Conservation (phyloP, 192 early-diverging fungal genomes). For the Coemansia brasiliensis region DNA sequence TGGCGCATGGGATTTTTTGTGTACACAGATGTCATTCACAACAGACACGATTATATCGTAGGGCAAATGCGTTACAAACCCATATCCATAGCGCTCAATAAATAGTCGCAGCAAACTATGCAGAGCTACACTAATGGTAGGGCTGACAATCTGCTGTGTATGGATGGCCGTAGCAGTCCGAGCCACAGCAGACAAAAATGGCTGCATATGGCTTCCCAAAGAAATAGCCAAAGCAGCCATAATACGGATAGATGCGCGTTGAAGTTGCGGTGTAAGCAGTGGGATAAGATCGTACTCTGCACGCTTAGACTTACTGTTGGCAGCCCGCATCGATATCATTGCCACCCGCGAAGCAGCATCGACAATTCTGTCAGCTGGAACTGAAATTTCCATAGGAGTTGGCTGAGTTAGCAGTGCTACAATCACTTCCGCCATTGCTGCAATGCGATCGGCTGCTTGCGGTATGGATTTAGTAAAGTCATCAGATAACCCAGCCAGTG, state of each 20-base stretch:
- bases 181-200: conserved; percentile 35
- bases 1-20: conserved; percentile 8
- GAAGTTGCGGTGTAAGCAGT: conserved; percentile 40
- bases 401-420: conserved; percentile 42
- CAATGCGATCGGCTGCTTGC: conserved; percentile 46
- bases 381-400: conserved; percentile 17
- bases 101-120: conserved; percentile 37
- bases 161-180: conserved; percentile 30
- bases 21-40: conserved; percentile 22
- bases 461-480: conserved; percentile 42
- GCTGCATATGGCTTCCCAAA: conserved; percentile 37
- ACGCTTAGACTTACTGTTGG: conserved; percentile 33
- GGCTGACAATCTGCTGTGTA: conserved; percentile 17
- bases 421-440: conserved; percentile 33
- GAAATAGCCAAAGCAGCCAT: conserved; percentile 34
- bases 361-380: conserved; percentile 33
- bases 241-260: conserved; percentile 41
- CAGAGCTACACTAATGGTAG: conserved; percentile 32
- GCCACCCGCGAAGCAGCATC: conserved; percentile 30
- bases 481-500: conserved; percentile 21
- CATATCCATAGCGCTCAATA: conserved; percentile 37
- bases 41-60: conserved; percentile 30
- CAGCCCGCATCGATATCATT: conserved; percentile 31
- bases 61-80: conserved; percentile 39
- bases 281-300: conserved; percentile 38